Percentiles rank a stretch among this genome's conserved stretches.
These are phyloP conservation scores for Suillus ampliporus DNA, from an alignment of 768 basidiomycete species.

Conservation along the genomic window DNA sequence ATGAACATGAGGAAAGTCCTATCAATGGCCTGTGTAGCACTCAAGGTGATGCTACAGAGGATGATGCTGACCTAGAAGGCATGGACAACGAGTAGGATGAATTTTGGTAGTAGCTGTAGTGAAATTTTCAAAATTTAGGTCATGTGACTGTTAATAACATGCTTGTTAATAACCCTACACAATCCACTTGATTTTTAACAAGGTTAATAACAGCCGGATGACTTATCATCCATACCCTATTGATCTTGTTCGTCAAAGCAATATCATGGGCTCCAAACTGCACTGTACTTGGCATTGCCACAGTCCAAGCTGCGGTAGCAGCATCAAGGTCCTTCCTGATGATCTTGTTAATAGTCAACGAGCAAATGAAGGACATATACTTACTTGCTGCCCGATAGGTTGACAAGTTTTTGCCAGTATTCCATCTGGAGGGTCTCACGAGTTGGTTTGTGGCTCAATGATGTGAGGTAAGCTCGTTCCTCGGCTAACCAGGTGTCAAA, in stretches of 20 bases:
- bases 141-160: no score
- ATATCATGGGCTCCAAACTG: not conserved
- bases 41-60: no score
- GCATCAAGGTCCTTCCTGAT: not conserved
- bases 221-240: no score
- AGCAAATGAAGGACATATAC: slow-evolving; percentile 2
- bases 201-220: no score
- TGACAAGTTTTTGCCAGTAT: slow-evolving; percentile 19
- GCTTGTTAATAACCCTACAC: no score
- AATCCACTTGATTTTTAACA: no score
- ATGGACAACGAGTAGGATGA: no score
- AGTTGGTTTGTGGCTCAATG: slow-evolving; percentile 13
- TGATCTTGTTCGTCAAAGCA: not conserved
- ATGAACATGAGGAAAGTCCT: no score
- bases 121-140: no score
- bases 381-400: slow-evolving; percentile 14
- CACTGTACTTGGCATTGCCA: not conserved
- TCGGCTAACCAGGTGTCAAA: slow-evolving; percentile 18
- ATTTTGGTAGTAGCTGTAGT: no score
- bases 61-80: no score
- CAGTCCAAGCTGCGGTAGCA: not conserved
- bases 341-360: not conserved
- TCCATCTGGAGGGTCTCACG: slow-evolving; percentile 18
- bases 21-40: no score
- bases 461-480: slow-evolving; percentile 15